Evolutionary conservation across 2,329 filamentous ascomycete species (phyloP).

Genomic region (Penicillium sp.): DNA sequence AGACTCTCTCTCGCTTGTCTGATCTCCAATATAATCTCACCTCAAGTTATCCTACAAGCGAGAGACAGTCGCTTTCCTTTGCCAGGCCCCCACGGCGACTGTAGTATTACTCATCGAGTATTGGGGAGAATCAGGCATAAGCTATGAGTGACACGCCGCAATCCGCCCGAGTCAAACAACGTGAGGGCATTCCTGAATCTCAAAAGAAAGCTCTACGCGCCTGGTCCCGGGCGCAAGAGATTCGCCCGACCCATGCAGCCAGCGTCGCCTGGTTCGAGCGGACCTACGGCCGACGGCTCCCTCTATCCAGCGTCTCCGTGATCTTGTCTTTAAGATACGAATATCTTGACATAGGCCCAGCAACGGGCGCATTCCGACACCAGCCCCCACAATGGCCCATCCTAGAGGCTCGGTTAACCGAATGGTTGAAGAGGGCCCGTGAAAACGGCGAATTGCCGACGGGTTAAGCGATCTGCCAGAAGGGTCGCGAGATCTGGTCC

Average conservation of each 20-base stretch:
- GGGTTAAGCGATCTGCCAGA: slow-evolving; percentile 14
- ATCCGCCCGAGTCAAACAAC: not conserved
- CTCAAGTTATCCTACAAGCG: not conserved
- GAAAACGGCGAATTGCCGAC: not conserved
- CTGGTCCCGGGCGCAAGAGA: slow-evolving; percentile 3
- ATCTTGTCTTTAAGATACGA: slow-evolving; percentile 7
- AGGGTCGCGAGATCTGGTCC: slow-evolving; percentile 19
- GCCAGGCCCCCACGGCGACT: not conserved
- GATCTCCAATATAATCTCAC: not conserved
- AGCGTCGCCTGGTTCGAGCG: slow-evolving; percentile 9
- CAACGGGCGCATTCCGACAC: slow-evolving; percentile 1
- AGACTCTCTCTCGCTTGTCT: not conserved
- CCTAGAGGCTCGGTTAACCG: slow-evolving; percentile 2
- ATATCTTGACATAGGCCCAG: slow-evolving; percentile 3
- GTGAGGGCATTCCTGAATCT: not conserved
- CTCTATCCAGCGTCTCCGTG: slow-evolving; percentile 4
- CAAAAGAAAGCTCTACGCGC: slow-evolving; percentile 11
- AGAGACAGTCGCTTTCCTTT: not conserved
- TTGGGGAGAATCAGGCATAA: not conserved
- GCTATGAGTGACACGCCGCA: not conserved
- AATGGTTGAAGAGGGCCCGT: slow-evolving; percentile 5
- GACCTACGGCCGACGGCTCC: slow-evolving; percentile 1
- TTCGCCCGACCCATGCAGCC: slow-evolving; percentile 5
- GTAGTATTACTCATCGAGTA: not conserved
- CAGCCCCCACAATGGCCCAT: slow-evolving; percentile 9